Percentiles rank a stretch among this genome's conserved stretches.
Conservation (phyloP, 164 flowering plant species). For the Hamamelis virginiana region DNA sequence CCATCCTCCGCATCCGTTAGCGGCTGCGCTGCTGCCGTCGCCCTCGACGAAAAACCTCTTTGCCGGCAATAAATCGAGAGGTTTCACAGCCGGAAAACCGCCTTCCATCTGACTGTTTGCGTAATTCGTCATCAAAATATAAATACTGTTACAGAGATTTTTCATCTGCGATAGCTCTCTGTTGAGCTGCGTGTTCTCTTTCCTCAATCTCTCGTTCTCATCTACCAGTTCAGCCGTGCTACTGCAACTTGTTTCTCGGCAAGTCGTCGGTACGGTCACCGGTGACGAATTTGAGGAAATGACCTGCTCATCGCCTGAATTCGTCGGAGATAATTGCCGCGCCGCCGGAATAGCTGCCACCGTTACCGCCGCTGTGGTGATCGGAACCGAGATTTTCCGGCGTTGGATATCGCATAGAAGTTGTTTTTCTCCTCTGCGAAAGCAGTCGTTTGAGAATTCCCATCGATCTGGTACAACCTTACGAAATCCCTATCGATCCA, state of each 20-base stretch:
- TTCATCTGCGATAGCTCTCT: conserved; percentile 66
- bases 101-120: conserved; percentile 21
- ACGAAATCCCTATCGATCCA: conserved; percentile 51
- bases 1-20: not conserved
- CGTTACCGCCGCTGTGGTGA: conserved; percentile 1
- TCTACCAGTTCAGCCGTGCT: conserved; percentile 53
- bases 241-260: conserved; percentile 13
- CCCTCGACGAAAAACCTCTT: conserved; percentile 26
- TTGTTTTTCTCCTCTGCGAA: conserved; percentile 50
- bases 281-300: conserved; percentile 52
- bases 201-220: conserved; percentile 76
- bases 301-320: conserved; percentile 73
- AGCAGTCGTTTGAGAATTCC: conserved; percentile 67
- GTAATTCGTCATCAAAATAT: conserved; percentile 59
- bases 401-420: conserved; percentile 60
- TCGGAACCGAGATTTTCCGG: conserved; percentile 35
- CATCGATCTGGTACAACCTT: conserved; percentile 71
- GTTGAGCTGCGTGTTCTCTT: conserved; percentile 58
- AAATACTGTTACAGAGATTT: conserved; percentile 62
- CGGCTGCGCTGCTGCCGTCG: not conserved
- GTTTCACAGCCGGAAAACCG: conserved; percentile 20
- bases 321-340: conserved; percentile 43
- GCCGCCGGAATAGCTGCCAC: conserved; percentile 15
- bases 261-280: conserved; percentile 3
- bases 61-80: conserved; percentile 47